Conservation (phyloP, 768 basidiomycete genomes). For the Rhizopogon roseolus region DNA sequence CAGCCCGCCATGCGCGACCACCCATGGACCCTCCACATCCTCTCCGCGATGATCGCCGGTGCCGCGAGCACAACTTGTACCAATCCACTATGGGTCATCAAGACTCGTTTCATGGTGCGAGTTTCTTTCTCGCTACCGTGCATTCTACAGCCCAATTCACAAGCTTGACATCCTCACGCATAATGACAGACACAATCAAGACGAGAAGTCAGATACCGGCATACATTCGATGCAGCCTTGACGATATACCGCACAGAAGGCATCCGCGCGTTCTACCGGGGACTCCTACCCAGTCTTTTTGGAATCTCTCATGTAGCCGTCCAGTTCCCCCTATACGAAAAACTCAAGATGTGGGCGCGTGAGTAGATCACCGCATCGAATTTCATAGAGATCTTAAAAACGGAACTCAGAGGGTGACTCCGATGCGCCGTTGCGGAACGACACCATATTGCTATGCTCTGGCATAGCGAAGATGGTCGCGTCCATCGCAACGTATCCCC, state of each 20-base stretch:
- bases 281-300: slow-evolving; percentile 85
- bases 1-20: slow-evolving; percentile 78
- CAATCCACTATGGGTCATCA: slow-evolving; percentile 98
- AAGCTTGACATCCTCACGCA: not conserved
- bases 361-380: slow-evolving; percentile 32
- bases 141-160: slow-evolving; percentile 8
- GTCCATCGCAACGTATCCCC: slow-evolving; percentile 93
- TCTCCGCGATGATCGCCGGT: slow-evolving; percentile 95
- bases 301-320: slow-evolving; percentile 95
- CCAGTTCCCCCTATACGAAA: slow-evolving; percentile 95
- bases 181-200: slow-evolving; percentile 79
- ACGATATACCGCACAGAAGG: slow-evolving; percentile 93
- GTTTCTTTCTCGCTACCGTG: not conserved
- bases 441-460: slow-evolving; percentile 82
- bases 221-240: slow-evolving; percentile 84
- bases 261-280: slow-evolving; percentile 85
- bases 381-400: slow-evolving; percentile 2
- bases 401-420: slow-evolving; percentile 23
- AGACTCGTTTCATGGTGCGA: slow-evolving; percentile 95
- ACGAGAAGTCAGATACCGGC: slow-evolving; percentile 74
- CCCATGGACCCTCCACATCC: slow-evolving; percentile 82
- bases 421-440: slow-evolving; percentile 20
- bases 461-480: slow-evolving; percentile 96
- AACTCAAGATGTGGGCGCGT: slow-evolving; percentile 85
- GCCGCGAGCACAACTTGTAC: slow-evolving; percentile 91